A percentile compares a stretch with the other conserved stretches of the same genome.
These are phyloP conservation scores for Sindora glabra DNA, from an alignment of 306 rosid species.

Conservation along the genomic window DNA sequence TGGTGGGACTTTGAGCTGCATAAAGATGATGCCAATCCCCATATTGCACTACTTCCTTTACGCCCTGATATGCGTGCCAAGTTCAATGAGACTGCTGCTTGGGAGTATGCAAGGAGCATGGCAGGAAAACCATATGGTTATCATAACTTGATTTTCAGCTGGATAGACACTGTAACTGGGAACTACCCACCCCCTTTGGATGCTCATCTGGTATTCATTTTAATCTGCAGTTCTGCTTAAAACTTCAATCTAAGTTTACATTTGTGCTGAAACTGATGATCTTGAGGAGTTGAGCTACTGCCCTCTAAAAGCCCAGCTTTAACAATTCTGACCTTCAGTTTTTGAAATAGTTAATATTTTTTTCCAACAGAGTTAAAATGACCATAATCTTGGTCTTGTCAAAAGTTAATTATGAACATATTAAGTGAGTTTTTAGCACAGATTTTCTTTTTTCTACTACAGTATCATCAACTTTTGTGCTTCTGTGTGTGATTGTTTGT, in stretches of 20 bases:
- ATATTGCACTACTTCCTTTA: constrained; percentile 88
- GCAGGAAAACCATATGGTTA: constrained; percentile 82
- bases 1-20: constrained; percentile 92
- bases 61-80: constrained; percentile 73
- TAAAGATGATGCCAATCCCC: constrained; percentile 85
- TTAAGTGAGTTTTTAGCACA: background rate
- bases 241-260: background rate
- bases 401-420: constrained; percentile 4
- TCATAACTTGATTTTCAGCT: constrained; percentile 94
- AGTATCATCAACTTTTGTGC: background rate
- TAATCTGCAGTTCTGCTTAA: background rate
- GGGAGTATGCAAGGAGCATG: constrained; percentile 95
- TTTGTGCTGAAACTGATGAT: no score
- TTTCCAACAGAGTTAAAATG: background rate
- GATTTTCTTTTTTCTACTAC: background rate
- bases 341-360: no score
- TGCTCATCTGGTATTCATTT: constrained; percentile 67
- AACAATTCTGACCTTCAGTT: background rate
- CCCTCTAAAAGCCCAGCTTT: background rate
- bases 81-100: constrained; percentile 92
- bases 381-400: constrained; percentile 6
- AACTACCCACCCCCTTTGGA: constrained; percentile 98
- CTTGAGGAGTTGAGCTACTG: background rate
- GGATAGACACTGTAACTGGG: constrained; percentile 75
- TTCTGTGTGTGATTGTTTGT: background rate